Base-by-base conservation (phyloP, 805 yeast genomes). In the Ogataea henricii region DNA sequence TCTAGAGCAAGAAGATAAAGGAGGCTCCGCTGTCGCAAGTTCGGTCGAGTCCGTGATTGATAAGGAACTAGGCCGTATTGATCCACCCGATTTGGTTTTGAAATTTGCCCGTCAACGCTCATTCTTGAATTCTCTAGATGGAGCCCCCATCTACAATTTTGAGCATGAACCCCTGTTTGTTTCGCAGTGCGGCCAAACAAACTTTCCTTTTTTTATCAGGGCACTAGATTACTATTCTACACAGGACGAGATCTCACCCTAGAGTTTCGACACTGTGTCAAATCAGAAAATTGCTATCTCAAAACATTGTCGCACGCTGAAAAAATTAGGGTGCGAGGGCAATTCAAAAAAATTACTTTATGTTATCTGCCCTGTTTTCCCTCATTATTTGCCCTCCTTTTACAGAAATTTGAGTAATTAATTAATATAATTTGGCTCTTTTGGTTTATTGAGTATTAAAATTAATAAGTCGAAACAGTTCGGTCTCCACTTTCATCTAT, bases 11-110 rank as follows among this genome's bases (percentile, higher is more conserved):
- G 43, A 45, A 16, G 21, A 6, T n/a, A 20, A 23, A 27, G 10
- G 14, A 8, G 23, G 14, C 26, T 21, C n/a, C 12, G 41, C 22
- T n/a, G 16, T 20, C 14, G 22, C 37, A 6, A 17, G n/a, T 5
- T 38, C 47, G 4, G 21, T 50, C 21, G 49, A 39, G 10, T 23
- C 51, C n/a, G 30, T 27, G 17, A 49, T 56, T 10, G 55, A 56
- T 20, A 38, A 30, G 17, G 52, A 51, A 23, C 42, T 58, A 6
- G 43, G 37, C 6, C 46, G 40, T 2, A 35, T 51, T n/a, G 54
- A 49, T 4, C 25, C 55, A 3, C 60, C 60, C 4, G 56, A 55
- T 9, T 40, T 59, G 30, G 49, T 57, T n/a, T n/a, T 58, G 22
- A 51, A 56, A 30, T 49, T 54, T 40, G 47, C 56, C 6, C 48